Percentiles rank a stretch among this genome's conserved stretches.
phyloP scores from a whole-genome alignment of 164 flowering plant genomes.

The Nymphaea colorata region DNA sequence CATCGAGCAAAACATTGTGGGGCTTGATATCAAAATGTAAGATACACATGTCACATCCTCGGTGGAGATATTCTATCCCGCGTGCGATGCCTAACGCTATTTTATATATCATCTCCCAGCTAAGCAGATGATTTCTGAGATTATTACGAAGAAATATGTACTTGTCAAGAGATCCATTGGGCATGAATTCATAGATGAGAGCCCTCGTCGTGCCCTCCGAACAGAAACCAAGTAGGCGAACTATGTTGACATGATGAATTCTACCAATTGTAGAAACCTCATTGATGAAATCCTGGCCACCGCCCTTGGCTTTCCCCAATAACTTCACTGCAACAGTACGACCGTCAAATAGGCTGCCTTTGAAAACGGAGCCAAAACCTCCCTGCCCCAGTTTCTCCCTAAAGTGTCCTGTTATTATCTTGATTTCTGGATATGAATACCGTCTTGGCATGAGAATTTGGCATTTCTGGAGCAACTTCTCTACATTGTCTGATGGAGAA shows the following conservation, averaged over 20 bases:
- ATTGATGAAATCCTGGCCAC: not conserved
- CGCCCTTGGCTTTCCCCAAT: not conserved
- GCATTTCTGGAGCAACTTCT: not conserved
- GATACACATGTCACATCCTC: constrained; percentile 10
- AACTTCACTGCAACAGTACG: not conserved
- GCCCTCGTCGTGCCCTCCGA: constrained; percentile 23
- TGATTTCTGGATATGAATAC: not conserved
- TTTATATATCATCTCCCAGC: constrained; percentile 7
- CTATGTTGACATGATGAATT: constrained; percentile 31
- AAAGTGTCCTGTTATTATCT: not conserved
- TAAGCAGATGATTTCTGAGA: not conserved
- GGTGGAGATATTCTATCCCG: constrained; percentile 15
- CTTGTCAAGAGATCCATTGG: constrained; percentile 36
- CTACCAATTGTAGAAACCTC: constrained; percentile 8
- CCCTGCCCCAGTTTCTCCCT: not conserved
- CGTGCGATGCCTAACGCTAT: constrained; percentile 10
- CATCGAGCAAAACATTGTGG: constrained; percentile 15
- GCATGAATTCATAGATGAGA: constrained; percentile 30
- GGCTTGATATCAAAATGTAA: constrained; percentile 20
- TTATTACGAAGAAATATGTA: constrained; percentile 14
- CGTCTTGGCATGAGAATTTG: not conserved
- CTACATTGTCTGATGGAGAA: not conserved
- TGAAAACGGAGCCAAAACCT: not conserved
- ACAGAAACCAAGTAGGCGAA: constrained; percentile 24
- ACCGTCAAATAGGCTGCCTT: not conserved